Conservation (phyloP, 139 green algal species). For the Chlorella sp. region DNA sequence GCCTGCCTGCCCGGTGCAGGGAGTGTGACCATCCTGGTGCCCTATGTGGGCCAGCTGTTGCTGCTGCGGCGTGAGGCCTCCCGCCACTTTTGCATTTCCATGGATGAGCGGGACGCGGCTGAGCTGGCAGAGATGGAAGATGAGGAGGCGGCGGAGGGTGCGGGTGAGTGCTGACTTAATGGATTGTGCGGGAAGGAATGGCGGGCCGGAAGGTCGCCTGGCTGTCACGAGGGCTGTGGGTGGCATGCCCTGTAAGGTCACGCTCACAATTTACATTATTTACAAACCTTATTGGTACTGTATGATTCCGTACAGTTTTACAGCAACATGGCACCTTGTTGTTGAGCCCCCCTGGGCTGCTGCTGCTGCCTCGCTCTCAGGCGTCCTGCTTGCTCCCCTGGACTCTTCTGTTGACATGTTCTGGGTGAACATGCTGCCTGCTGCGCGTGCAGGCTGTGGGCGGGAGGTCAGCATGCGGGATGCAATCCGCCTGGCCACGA, state of each 20-base stretch:
- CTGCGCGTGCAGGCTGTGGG: slow-evolving; percentile 41
- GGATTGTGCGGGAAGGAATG: not conserved
- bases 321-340: slow-evolving; percentile 71
- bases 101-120: slow-evolving; percentile 53
- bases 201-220: not conserved
- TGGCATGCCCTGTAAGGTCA: too few relatives aligned
- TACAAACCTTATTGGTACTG: slow-evolving; percentile 75
- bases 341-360: slow-evolving; percentile 28
- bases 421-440: not conserved
- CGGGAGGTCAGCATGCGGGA: slow-evolving; percentile 76
- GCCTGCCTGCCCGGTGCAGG: not conserved
- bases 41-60: slow-evolving; percentile 93
- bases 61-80: not conserved
- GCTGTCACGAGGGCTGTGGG: not conserved
- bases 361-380: not conserved
- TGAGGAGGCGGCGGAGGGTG: slow-evolving; percentile 37
- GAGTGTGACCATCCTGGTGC: slow-evolving; percentile 91
- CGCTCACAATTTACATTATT: slow-evolving; percentile 75
- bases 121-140: slow-evolving; percentile 89
- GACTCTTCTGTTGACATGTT: not conserved
- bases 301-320: slow-evolving; percentile 85
- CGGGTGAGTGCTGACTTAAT: slow-evolving; percentile 13
- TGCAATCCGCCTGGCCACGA: slow-evolving; percentile 74
- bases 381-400: too few relatives aligned
- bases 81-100: not conserved